Base-by-base conservation (phyloP, 106 monocot genomes). In the Agapanthus africanus region DNA sequence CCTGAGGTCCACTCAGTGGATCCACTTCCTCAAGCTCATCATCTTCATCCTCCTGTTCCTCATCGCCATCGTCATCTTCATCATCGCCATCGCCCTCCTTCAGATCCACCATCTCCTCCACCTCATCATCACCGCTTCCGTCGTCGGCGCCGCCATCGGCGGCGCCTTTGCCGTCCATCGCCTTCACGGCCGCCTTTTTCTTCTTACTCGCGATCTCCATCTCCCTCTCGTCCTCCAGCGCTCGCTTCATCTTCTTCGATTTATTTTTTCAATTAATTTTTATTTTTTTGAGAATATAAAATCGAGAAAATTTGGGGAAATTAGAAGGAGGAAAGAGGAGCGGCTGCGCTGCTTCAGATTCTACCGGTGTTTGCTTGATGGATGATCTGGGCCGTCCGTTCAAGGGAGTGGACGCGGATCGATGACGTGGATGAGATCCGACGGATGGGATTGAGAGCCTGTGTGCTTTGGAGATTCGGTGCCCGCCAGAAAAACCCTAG, bases 201-300 rank as follows among this genome's bases (percentile, higher is more conserved):
- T n/a, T n/a, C n/a, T n/a, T n/a, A n/a, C n/a, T n/a, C n/a, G n/a
- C n/a, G n/a, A n/a, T n/a, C n/a, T n/a, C 63, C 63, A 37, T 37
- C 63, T 64, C 63, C 37, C 63, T 64, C 63, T 64, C 63, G 38
- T 64, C 63, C 36, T 16, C 37, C 63, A 38, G 7, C 11, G 63
- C 63, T 38, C 63, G 38, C 63, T 64, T 64, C 63, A 64, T 64
- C 63, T 64, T 33, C 16, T 7, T 64, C 3, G 23, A 26, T 34
- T n/a, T n/a, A n/a, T n/a, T n/a, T n/a, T n/a, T n/a, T n/a, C n/a
- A n/a, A n/a, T n/a, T n/a, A n/a, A n/a, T n/a, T n/a, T n/a, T n/a
- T 18, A 59, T n/a, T n/a, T n/a, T n/a, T n/a, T n/a, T n/a, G n/a
- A n/a, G n/a, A n/a, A 59, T 38, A 21, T 64, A 37, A 37, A 64